Percentiles rank a stretch among this genome's conserved stretches.
Evolutionary conservation across 345 rosid species (phyloP).

Genomic region (Sisymbrium irio): DNA sequence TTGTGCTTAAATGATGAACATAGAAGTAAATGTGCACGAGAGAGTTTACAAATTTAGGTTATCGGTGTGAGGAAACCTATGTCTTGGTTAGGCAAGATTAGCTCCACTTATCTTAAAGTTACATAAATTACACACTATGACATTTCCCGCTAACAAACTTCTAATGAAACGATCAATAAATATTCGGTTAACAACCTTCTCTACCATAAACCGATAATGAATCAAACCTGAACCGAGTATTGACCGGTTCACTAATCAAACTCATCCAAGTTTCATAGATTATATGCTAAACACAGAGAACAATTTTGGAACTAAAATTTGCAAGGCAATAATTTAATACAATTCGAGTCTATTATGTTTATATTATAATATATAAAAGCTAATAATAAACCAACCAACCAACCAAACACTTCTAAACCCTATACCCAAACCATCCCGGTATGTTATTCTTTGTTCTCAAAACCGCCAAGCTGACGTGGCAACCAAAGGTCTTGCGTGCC

Average conservation of each 20-base stretch:
- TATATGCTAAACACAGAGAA: not conserved
- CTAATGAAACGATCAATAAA: no score
- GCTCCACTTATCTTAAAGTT: no score
- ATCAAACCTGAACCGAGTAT: not conserved
- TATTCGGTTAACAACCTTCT: not conserved
- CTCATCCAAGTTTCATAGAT: no score
- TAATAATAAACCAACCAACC: not conserved
- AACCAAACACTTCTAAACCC: not conserved
- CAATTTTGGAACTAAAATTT: not conserved
- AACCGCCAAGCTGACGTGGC: slow-evolving; percentile 87
- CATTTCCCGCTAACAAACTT: no score
- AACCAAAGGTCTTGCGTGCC: slow-evolving; percentile 64
- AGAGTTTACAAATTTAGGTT: no score
- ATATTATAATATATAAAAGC: not conserved
- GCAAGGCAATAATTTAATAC: not conserved
- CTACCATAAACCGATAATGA: not conserved
- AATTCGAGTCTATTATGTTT: not conserved
- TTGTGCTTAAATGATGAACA: no score
- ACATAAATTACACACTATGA: no score
- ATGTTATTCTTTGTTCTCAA: slow-evolving; percentile 9
- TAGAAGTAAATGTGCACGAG: no score
- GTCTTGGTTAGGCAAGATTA: no score
- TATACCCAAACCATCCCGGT: not conserved
- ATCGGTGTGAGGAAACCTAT: no score
- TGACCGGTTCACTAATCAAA: not conserved